phyloP scores from a whole-genome alignment of 768 basidiomycete species.

The Symmetrospora coprosmae region DNA sequence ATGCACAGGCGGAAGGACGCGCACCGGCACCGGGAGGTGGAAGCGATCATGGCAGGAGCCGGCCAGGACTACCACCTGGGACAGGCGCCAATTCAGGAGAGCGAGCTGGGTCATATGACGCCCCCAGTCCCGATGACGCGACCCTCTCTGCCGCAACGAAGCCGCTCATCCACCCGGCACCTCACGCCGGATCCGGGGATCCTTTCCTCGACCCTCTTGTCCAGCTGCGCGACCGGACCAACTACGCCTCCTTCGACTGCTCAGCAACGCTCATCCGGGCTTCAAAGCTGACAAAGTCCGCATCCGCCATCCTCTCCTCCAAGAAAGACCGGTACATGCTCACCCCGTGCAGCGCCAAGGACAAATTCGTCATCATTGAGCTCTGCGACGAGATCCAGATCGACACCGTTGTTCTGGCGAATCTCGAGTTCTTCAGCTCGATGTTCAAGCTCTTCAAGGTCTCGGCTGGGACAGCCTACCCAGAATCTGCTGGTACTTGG shows the following conservation, averaged over 20 bases:
- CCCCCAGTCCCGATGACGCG: not conserved
- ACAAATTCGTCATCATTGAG: constrained; percentile 76
- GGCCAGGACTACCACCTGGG: not conserved
- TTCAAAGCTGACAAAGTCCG: constrained; percentile 65
- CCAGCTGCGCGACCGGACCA: constrained; percentile 64
- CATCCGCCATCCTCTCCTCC: constrained; percentile 60
- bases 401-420: constrained; percentile 88
- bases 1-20: too few relatives aligned
- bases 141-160: not conserved
- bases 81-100: not conserved
- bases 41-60: too few relatives aligned
- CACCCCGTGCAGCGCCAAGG: constrained; percentile 58
- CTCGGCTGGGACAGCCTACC: constrained; percentile 53
- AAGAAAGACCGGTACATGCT: constrained; percentile 95
- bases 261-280: constrained; percentile 78
- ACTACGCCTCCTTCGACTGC: constrained; percentile 85
- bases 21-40: too few relatives aligned
- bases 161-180: constrained; percentile 19
- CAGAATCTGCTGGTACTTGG: constrained; percentile 52
- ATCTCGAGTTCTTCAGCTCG: constrained; percentile 95
- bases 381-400: constrained; percentile 95
- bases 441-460: constrained; percentile 85
- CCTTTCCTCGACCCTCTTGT: constrained; percentile 29
- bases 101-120: not conserved
- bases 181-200: constrained; percentile 28